These are phyloP conservation scores for Aspergillus heteromorphus DNA, from an alignment of 495 filamentous ascomycete genomes.

Conservation along the genomic window DNA sequence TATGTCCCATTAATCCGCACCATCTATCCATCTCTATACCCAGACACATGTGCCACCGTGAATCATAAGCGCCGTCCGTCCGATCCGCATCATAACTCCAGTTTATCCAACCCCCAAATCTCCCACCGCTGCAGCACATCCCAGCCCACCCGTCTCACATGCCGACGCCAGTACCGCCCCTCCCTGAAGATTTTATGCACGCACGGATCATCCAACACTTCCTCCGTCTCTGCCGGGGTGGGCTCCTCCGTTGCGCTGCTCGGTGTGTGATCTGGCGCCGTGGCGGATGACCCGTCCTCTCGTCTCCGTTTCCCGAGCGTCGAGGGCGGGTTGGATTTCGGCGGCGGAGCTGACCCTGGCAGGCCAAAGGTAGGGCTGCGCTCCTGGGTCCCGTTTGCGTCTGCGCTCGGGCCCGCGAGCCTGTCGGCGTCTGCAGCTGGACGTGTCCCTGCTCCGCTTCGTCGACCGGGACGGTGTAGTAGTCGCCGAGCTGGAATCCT, in stretches of 20 bases:
- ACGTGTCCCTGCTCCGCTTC: conserved; percentile 3
- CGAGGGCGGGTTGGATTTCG: conserved; percentile 6
- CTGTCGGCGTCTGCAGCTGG: conserved; percentile 12
- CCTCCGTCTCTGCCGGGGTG: background rate
- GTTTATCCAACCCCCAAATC: conserved; percentile 38
- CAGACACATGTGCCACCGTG: too few relatives aligned
- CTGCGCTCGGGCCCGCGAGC: conserved; percentile 12
- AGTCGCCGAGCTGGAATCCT: conserved; percentile 31
- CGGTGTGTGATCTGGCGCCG: too few relatives aligned
- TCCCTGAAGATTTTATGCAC: conserved; percentile 6
- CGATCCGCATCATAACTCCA: conserved; percentile 38
- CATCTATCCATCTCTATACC: too few relatives aligned
- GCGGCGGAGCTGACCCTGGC: background rate
- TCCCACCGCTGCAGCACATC: conserved; percentile 40
- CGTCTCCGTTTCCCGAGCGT: conserved; percentile 17
- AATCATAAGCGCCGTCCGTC: too few relatives aligned
- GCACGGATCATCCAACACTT: background rate
- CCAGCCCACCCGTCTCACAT: conserved; percentile 34
- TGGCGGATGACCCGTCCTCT: conserved; percentile 6
- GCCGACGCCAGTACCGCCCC: conserved; percentile 24
- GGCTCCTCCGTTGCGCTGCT: too few relatives aligned
- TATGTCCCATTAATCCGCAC: too few relatives aligned
- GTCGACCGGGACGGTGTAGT: conserved; percentile 26
- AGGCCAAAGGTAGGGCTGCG: background rate
- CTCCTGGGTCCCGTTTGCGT: conserved; percentile 5